A percentile compares a stretch with the other conserved stretches of the same genome.
phyloP scores from a whole-genome alignment of 495 filamentous ascomycete species.

The Trichoderma parareesei region DNA sequence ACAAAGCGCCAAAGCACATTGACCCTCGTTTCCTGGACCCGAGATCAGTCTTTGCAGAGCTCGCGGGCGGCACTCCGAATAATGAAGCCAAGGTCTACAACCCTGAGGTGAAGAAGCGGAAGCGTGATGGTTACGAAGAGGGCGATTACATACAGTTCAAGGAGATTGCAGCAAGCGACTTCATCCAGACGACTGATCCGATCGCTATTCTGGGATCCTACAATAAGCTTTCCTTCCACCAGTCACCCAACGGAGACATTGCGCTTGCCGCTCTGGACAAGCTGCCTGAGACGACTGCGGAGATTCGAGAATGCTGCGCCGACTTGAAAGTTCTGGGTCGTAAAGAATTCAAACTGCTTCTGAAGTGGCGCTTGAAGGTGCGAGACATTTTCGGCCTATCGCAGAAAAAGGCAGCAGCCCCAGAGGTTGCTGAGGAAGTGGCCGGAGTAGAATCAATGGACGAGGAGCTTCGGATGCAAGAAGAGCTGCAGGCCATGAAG shows the following conservation, averaged over 20 bases:
- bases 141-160: slow-evolving; percentile 91
- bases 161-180: slow-evolving; percentile 78
- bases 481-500: slow-evolving; percentile 70
- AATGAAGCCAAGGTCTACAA: slow-evolving; percentile 98
- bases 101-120: slow-evolving; percentile 91
- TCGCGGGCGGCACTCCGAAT: slow-evolving; percentile 82
- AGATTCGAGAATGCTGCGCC: slow-evolving; percentile 74
- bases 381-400: slow-evolving; percentile 86
- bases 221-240: slow-evolving; percentile 76
- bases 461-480: slow-evolving; percentile 82
- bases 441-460: slow-evolving; percentile 83
- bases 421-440: slow-evolving; percentile 54
- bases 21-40: slow-evolving; percentile 92
- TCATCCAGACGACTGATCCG: slow-evolving; percentile 89
- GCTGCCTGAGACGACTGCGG: slow-evolving; percentile 86
- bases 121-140: slow-evolving; percentile 95
- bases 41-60: slow-evolving; percentile 85
- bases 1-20: slow-evolving; percentile 77
- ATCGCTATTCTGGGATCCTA: slow-evolving; percentile 88
- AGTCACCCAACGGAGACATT: slow-evolving; percentile 69
- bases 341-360: slow-evolving; percentile 88
- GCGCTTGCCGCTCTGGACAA: slow-evolving; percentile 78
- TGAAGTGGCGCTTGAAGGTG: slow-evolving; percentile 85
- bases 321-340: slow-evolving; percentile 88
- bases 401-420: slow-evolving; percentile 56